These are phyloP conservation scores for Colletotrichum sp. DNA, from an alignment of 2,329 filamentous ascomycete genomes.

Conservation along the genomic window DNA sequence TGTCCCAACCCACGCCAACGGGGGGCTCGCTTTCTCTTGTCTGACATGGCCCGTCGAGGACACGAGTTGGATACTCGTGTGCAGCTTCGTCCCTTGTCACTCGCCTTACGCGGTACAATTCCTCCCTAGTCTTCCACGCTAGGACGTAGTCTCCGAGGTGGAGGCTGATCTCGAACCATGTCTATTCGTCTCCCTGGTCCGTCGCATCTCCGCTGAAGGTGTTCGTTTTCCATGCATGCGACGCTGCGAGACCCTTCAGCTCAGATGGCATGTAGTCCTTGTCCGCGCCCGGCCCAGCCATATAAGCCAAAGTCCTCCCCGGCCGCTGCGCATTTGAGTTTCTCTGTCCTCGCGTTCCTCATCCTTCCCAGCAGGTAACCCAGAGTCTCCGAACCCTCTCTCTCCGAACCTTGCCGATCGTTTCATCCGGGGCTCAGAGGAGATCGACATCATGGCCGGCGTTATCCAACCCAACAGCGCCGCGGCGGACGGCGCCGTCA, in stretches of 20 bases:
- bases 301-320: conserved; percentile 8
- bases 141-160: conserved; percentile 11
- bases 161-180: conserved; percentile 5
- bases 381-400: neutral
- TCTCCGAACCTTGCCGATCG: conserved; percentile 3
- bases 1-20: neutral
- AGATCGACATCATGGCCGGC: conserved; percentile 8
- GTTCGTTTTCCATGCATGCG: neutral
- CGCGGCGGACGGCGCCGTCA: neutral
- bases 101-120: conserved; percentile 1
- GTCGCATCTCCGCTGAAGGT: conserved; percentile 9
- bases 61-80: neutral
- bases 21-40: neutral
- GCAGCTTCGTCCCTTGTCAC: neutral
- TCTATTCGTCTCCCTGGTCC: conserved; percentile 18
- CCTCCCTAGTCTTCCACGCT: neutral
- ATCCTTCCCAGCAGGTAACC: neutral
- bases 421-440: conserved; percentile 1
- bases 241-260: neutral
- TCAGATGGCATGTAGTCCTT: conserved; percentile 7
- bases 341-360: neutral
- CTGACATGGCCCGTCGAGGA: neutral
- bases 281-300: neutral
- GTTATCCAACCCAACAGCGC: neutral
- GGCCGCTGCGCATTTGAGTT: neutral